Evolutionary conservation across 139 green algal species (phyloP), one percentile per base, ranked within the genome.

Genomic region (Chlorella sp.): DNA sequence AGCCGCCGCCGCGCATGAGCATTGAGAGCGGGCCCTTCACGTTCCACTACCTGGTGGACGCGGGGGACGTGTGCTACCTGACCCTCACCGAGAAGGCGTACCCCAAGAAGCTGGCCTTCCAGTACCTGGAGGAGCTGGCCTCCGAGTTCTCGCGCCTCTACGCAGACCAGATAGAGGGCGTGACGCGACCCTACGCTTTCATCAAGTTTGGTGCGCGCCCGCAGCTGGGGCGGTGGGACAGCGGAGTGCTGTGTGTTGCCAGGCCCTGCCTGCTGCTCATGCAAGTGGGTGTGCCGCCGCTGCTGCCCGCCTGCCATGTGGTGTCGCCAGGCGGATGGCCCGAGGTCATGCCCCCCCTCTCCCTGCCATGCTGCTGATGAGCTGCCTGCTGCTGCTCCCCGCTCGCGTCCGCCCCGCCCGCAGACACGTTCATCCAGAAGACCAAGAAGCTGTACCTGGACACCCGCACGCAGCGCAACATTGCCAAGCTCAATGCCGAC

Each of bases 371-470:
- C n/a, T n/a, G n/a, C n/a, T n/a, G n/a, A n/a, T n/a, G n/a, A n/a
- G n/a, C n/a, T n/a, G n/a, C n/a, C n/a, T n/a, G n/a, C n/a, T n/a
- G n/a, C n/a, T n/a, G 46, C 46, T 54, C 8, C 46, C 46, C 46
- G 8, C 46, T n/a, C n/a, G n/a, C 7, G 8, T 11, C 7, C 46
- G 7, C 51, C 51, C 51, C 51, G 48, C 41, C 6, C 84, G 74
- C 92, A 98, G 97, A 99, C 90, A 99, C 97, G 0, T 99, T 99
- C 87, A 99, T 99, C 76, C 96, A 99, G 86, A 99, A 98, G 86
- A 99, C 97, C 7, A 98, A 96, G 87, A 98, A 98, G 89, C 90
- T 99, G 36, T 99, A 99, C 84, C 76, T 97, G 65, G 97, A 99
- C 89, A 98, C 95, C 0, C 92, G 96, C 30, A 99, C 97, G 58